These are phyloP conservation scores for Cucurbita ficifolia DNA, from an alignment of 306 rosid genomes.

Conservation along the genomic window DNA sequence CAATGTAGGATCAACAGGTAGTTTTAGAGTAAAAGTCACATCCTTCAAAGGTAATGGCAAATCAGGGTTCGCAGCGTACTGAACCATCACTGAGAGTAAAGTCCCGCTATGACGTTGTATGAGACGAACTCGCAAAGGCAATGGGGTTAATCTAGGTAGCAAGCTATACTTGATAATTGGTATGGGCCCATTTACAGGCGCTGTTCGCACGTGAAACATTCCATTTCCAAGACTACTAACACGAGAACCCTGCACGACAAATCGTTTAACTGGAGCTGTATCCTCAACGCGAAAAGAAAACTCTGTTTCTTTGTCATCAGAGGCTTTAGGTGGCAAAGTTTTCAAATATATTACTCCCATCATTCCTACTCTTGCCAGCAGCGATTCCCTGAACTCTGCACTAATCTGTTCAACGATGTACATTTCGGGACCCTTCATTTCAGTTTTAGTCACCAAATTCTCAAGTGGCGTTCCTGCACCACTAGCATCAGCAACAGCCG, in stretches of 20 bases:
- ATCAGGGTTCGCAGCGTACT: conserved; percentile 65
- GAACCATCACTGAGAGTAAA: conserved; percentile 82
- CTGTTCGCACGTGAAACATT: conserved; percentile 76
- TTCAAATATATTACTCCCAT: conserved; percentile 68
- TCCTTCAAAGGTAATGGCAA: conserved; percentile 57
- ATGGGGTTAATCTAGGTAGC: conserved; percentile 63
- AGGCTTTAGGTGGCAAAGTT: conserved; percentile 62
- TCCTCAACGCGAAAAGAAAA: conserved; percentile 79
- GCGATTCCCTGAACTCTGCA: conserved; percentile 82
- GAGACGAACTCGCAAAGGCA: conserved; percentile 87
- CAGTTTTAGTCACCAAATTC: conserved; percentile 38
- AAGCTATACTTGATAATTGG: conserved; percentile 74
- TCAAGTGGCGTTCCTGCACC: conserved; percentile 57
- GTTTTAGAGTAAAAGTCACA: conserved; percentile 61
- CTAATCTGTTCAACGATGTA: conserved; percentile 59
- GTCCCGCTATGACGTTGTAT: conserved; percentile 74
- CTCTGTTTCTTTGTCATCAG: conserved; percentile 81
- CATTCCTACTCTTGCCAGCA: conserved; percentile 74
- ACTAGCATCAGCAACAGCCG: conserved; percentile 16
- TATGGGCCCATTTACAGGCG: conserved; percentile 58
- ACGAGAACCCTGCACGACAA: conserved; percentile 61
- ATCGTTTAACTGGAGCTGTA: conserved; percentile 60
- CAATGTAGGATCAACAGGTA: conserved; percentile 78
- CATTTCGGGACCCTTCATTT: conserved; percentile 92
- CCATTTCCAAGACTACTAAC: conserved; percentile 76